phyloP scores from a whole-genome alignment of 805 yeast genomes.

The Saccharomycopsis sp. region DNA sequence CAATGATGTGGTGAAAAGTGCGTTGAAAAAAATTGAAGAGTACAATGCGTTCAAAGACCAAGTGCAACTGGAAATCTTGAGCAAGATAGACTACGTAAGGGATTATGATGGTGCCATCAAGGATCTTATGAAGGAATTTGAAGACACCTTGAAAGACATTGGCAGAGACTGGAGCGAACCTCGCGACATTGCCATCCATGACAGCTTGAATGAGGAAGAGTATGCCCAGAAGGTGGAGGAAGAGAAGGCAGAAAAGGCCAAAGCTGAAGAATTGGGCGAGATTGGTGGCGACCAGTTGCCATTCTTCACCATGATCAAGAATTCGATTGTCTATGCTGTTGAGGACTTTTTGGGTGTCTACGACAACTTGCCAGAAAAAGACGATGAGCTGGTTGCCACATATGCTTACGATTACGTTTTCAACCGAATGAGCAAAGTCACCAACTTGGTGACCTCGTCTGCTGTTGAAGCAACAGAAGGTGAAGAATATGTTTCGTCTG shows the following conservation, averaged over 20 bases:
- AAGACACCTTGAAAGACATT: conserved; percentile 6
- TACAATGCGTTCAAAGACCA: conserved; percentile 24
- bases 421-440: conserved; percentile 11
- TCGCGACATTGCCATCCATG: conserved; percentile 12
- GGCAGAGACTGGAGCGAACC: conserved; percentile 3
- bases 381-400: conserved; percentile 6
- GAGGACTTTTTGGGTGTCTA: conserved; percentile 20
- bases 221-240: conserved; percentile 1
- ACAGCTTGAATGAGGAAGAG: conserved; percentile 8
- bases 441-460: conserved; percentile 16
- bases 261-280: conserved; percentile 1
- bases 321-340: conserved; percentile 1
- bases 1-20: conserved; percentile 59
- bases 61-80: conserved; percentile 16
- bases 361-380: conserved; percentile 12
- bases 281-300: not conserved
- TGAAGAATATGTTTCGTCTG: conserved; percentile 6
- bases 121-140: conserved; percentile 2
- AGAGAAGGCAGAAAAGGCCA: conserved; percentile 6
- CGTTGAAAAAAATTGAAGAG: conserved; percentile 46
- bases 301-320: not conserved
- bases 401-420: conserved; percentile 10
- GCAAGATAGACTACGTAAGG: conserved; percentile 19
- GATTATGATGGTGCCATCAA: conserved; percentile 17
- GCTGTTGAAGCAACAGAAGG: conserved; percentile 6